These are phyloP conservation scores for Fusarium musae DNA, from an alignment of 2,329 filamentous ascomycete species.

Conservation along the genomic window DNA sequence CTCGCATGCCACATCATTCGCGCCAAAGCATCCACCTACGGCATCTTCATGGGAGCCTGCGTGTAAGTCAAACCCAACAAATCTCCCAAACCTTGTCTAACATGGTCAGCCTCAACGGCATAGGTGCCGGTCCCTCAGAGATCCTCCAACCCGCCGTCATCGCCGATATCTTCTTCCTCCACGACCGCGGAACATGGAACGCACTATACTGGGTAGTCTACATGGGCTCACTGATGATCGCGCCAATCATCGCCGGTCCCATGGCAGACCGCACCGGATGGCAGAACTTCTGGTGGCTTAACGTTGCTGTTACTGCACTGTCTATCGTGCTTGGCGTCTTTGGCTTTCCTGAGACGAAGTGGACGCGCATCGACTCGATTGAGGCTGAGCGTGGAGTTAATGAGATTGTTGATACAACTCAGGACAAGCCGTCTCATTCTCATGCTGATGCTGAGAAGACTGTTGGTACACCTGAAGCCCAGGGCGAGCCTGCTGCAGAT, in stretches of 20 bases:
- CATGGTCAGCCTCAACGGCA: neutral
- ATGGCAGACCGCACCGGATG: neutral
- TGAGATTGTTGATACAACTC: neutral
- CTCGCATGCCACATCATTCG: neutral
- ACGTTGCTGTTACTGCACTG: neutral
- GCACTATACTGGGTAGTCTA: conserved; percentile 30
- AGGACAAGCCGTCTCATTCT: neutral
- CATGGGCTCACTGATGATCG: conserved; percentile 20
- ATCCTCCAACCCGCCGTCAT: conserved; percentile 29
- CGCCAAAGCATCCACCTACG: conserved; percentile 3
- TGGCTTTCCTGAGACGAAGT: conserved; percentile 5
- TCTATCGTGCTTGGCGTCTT: neutral
- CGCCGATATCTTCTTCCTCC: conserved; percentile 34
- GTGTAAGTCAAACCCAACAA: neutral
- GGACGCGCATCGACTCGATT: neutral
- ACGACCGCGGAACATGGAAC: conserved; percentile 33
- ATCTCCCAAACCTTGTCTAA: fast-evolving
- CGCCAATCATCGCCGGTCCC: neutral
- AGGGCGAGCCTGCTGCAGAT: neutral
- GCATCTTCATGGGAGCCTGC: conserved; percentile 2
- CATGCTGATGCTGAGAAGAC: neutral
- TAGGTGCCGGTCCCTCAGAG: conserved; percentile 23
- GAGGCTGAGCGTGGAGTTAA: neutral
- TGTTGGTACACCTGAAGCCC: no score
- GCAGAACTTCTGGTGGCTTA: conserved; percentile 17